Base-by-base conservation (phyloP, 306 rosid species). In the Luffa acutangula region DNA sequence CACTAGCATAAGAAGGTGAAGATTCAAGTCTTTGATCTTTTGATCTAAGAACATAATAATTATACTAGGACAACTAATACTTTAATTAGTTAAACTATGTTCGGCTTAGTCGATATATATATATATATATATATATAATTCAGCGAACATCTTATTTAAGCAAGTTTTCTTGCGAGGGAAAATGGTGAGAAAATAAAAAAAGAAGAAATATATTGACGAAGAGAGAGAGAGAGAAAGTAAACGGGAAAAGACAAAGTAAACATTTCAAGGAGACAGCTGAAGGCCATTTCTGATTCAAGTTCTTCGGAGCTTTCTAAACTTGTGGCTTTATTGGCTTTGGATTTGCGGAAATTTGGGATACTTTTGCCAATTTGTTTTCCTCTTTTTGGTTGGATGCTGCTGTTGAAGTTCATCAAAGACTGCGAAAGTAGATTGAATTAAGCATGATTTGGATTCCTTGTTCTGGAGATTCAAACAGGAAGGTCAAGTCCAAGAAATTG, bases 401-500 rank as follows among this genome's bases (percentile, higher is more conserved):
- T 57, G 64, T 12, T 4, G 80, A 58, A 59, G 72, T n/a, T 58
- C 52, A 58, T 43, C 67, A 42, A 37, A 37, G 53, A 80, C 15
- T 21, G 57, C 74, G 39, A 3, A 73, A 56, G 71, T 74, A 63
- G 76, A 78, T 25, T 54, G 51, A 8, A 52, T 31, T 51, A 82
- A 85, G 45, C 70, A 95, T 95, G 97, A 87, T 93, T 85, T 95
- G 97, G 94, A 89, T 92, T 85, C 97, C 92, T 9, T 92, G 98
- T 85, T 90, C 91, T 71, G 96, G 98, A 83, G 80, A 69, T 75
- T 86, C 90, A 58, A 85, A 81, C 86, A 67, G 87, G 49, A 92
- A 88, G 60, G 83, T 79, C 80, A 71, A 80, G 73, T 84, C 86
- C 84, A 84, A 82, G 85, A 89, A 78, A 85, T 84, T 66, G 84